A percentile compares a stretch with the other conserved stretches of the same genome.
phyloP scores from a whole-genome alignment of 495 filamentous ascomycete species.

The Xylaria castorea region DNA sequence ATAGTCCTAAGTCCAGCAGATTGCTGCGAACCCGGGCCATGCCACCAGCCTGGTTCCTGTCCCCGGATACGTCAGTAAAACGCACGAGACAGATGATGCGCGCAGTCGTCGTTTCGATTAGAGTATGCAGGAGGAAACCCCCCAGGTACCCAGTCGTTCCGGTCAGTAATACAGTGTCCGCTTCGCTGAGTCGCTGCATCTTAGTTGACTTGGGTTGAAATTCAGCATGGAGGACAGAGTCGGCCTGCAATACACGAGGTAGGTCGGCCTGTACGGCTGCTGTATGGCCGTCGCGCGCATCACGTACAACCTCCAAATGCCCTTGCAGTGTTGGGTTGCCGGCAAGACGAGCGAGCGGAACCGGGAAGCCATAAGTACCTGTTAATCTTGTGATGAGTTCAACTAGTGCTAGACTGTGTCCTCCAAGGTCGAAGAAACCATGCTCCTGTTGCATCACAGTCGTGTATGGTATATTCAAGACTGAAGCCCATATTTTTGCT shows the following conservation, averaged over 20 bases:
- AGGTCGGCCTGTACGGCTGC: constrained; percentile 70
- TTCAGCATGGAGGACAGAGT: constrained; percentile 64
- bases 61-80: constrained; percentile 60
- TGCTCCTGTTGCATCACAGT: constrained; percentile 62
- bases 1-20: constrained; percentile 68
- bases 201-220: constrained; percentile 55
- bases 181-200: constrained; percentile 61
- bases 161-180: constrained; percentile 58
- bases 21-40: constrained; percentile 66
- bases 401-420: constrained; percentile 71
- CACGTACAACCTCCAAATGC: constrained; percentile 64
- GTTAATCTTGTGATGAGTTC: constrained; percentile 66
- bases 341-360: constrained; percentile 67
- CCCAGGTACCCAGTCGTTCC: constrained; percentile 52
- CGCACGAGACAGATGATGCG: constrained; percentile 72
- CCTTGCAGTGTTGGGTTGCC: constrained; percentile 66
- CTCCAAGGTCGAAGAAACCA: constrained; percentile 74
- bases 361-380: constrained; percentile 64
- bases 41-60: constrained; percentile 59
- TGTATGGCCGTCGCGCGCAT: constrained; percentile 67
- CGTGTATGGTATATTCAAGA: constrained; percentile 60
- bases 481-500: constrained; percentile 64
- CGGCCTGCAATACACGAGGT: constrained; percentile 63
- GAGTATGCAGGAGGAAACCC: constrained; percentile 48
- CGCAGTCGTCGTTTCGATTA: constrained; percentile 61